Evolutionary conservation across 805 yeast genomes (phyloP).

Genomic region (Candida chilensis): DNA sequence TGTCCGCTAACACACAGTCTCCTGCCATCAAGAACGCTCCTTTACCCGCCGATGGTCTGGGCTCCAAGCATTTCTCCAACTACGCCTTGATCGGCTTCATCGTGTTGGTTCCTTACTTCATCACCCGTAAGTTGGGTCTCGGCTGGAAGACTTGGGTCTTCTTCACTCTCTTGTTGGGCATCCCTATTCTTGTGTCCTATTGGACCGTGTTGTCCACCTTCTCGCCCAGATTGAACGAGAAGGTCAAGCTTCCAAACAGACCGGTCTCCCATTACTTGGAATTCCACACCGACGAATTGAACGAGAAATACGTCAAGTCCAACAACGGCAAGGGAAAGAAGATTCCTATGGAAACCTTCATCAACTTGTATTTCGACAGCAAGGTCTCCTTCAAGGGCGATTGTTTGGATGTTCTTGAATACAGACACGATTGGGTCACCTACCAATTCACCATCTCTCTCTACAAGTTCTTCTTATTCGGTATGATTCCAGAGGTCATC

Average conservation of each 20-base stretch:
- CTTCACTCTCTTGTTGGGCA: conserved; percentile 38
- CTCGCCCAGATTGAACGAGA: conserved; percentile 77
- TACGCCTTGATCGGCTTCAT: conserved; percentile 37
- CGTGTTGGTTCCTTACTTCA: conserved; percentile 49
- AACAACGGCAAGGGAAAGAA: conserved; percentile 56
- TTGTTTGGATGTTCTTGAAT: conserved; percentile 74
- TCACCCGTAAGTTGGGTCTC: conserved; percentile 59
- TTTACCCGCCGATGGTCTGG: conserved; percentile 88
- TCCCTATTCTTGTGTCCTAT: conserved; percentile 74
- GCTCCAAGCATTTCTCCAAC: conserved; percentile 70
- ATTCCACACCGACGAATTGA: conserved; percentile 67
- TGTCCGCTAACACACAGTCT: too few species aligned
- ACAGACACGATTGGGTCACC: conserved; percentile 85
- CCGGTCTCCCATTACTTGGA: conserved; percentile 76
- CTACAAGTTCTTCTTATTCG: conserved; percentile 73
- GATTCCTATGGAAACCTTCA: conserved; percentile 90
- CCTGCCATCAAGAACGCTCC: conserved; percentile 84
- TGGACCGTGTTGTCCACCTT: conserved; percentile 75
- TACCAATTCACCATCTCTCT: conserved; percentile 71
- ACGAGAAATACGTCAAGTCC: conserved; percentile 46
- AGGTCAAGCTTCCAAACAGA: conserved; percentile 63
- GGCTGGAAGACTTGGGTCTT: conserved; percentile 63
- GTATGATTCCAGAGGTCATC: conserved; percentile 88
- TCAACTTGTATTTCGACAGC: conserved; percentile 74
- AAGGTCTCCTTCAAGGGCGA: conserved; percentile 87